A percentile compares a stretch with the other conserved stretches of the same genome.
phyloP scores from a whole-genome alignment of 140 eudicot genomes.

The Erigeron philadelphicus region DNA sequence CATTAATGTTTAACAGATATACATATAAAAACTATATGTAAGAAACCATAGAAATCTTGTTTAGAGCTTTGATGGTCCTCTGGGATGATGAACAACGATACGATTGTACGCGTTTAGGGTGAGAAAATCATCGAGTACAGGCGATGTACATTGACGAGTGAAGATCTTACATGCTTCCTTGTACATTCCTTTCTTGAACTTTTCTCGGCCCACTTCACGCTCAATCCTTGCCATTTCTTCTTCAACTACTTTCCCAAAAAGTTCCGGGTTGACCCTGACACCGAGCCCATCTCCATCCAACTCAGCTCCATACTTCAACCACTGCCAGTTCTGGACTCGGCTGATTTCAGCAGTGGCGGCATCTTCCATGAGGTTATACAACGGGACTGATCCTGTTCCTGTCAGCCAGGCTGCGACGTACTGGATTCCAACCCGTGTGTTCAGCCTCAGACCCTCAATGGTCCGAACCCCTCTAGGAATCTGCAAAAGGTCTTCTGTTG shows the following conservation, averaged over 20 bases:
- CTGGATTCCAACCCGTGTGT: constrained; percentile 88
- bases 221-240: constrained; percentile 85
- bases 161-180: constrained; percentile 70
- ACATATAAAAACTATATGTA: constrained; percentile 5
- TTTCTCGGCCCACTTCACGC: constrained; percentile 61
- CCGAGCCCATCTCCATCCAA: constrained; percentile 77
- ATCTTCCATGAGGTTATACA: constrained; percentile 92
- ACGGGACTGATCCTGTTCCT: constrained; percentile 81
- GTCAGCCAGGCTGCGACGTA: constrained; percentile 90
- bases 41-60: background rate
- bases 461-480: constrained; percentile 71
- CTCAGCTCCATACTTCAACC: constrained; percentile 70
- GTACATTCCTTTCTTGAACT: constrained; percentile 70
- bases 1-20: background rate
- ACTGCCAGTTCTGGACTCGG: constrained; percentile 96
- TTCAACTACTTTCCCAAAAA: constrained; percentile 70
- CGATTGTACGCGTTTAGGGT: constrained; percentile 69
- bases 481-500: constrained; percentile 70
- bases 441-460: constrained; percentile 81
- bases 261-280: constrained; percentile 46
- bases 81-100: constrained; percentile 65
- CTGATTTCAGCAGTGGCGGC: constrained; percentile 96
- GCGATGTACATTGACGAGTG: constrained; percentile 53
- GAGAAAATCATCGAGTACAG: constrained; percentile 66
- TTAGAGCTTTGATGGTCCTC: constrained; percentile 59